Base-by-base conservation (phyloP, 2,329 filamentous ascomycete species). In the Dothideomycetes sp. region DNA sequence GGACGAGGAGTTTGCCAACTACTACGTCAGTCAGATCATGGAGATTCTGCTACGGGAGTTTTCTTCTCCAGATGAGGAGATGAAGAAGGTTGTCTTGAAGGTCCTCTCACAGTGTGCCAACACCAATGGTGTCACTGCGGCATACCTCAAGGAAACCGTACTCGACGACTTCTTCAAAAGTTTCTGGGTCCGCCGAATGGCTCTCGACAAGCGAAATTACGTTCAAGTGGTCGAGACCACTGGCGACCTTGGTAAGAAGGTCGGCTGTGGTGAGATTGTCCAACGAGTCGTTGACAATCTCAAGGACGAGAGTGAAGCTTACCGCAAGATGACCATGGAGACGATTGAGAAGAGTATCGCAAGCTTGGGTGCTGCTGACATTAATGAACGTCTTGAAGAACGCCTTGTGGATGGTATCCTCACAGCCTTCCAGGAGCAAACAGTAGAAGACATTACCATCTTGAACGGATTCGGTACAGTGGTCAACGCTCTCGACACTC, bases 1-100 rank as follows among this genome's bases (percentile, higher is more conserved):
- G 91, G 91, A 98, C 65, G 91, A 98, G 63, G 91, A 98, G 57
- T 96, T 95, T 60, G 89, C 91, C 63, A 96, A 95, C 59, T 98
- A 98, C 66, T 98, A 98, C 57, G 96, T 91, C 7, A 85, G 80
- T 50, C 88, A 98, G 61, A 95, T 98, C 54, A 96, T 98, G 89
- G 91, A 96, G 61, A 96, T 96, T 53, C 68, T 98, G 11, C 76
- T 96, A 19, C 79, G 91, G 53, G 91, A 98, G 58, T 98, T 98
- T 55, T 84, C 87, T 5, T 95, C 89, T 1, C 91, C 91, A 0
- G 91, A 98, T 49, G 91, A 98, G 62, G 91, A 98, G 63, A 98
- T 98, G 91, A 98, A 96, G 67, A 98, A 98, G 68, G 91, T 98
- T 1, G 91, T 98, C 5, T 68, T 98, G 43, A 96, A 96, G 64